Percentiles rank a stretch among this genome's conserved stretches.
Conservation (phyloP, 441 rosid species). For the Populus hybrid region DNA sequence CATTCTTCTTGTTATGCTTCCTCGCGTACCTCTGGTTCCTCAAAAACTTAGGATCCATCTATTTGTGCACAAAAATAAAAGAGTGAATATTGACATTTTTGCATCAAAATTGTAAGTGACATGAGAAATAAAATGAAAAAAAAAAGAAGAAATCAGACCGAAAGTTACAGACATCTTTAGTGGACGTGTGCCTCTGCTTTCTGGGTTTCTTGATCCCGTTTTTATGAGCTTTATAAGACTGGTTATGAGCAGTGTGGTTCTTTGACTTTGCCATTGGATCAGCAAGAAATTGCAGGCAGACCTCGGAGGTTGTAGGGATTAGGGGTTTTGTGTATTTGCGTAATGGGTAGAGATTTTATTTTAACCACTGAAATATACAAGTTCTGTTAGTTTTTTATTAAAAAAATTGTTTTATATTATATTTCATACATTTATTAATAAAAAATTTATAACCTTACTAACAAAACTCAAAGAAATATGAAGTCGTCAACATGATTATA, state of each 20-base stretch:
- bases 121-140: not conserved
- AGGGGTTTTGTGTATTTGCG: too few species aligned
- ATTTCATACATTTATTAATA: too few species aligned
- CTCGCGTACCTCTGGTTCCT: constrained; percentile 47
- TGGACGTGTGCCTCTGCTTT: constrained; percentile 28
- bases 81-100: not conserved
- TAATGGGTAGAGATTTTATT: too few species aligned
- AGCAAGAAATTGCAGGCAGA: not conserved
- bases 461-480: too few species aligned
- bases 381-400: too few species aligned
- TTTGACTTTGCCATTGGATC: constrained; percentile 32
- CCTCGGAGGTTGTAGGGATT: too few species aligned
- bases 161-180: constrained; percentile 28
- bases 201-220: constrained; percentile 37
- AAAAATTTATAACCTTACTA: too few species aligned
- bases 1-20: constrained; percentile 37
- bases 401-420: too few species aligned
- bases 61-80: constrained; percentile 1
- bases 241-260: constrained; percentile 40
- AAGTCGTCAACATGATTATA: too few species aligned
- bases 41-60: constrained; percentile 42
- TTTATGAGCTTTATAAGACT: constrained; percentile 34
- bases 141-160: not conserved
- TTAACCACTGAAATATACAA: too few species aligned
- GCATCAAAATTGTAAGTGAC: not conserved